These are phyloP conservation scores for Echinosphaeria canescens DNA, from an alignment of 2,329 filamentous ascomycete species.

Conservation along the genomic window DNA sequence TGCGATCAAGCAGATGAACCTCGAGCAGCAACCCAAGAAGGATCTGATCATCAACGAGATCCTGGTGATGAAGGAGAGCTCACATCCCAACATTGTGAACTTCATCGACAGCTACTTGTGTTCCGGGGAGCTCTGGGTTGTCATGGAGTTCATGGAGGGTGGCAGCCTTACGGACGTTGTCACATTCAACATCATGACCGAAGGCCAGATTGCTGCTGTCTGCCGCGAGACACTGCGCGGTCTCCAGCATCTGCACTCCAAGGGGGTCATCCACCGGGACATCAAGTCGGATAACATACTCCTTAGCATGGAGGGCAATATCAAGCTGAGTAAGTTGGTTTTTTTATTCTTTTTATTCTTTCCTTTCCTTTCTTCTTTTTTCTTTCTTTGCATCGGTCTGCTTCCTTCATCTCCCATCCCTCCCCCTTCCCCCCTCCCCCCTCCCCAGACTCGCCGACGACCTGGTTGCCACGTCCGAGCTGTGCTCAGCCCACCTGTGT, in stretches of 20 bases:
- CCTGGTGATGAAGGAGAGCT: slow-evolving; percentile 96
- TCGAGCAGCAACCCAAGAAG: slow-evolving; percentile 97
- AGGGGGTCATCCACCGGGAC: slow-evolving; percentile 94
- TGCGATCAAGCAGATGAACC: slow-evolving; percentile 98
- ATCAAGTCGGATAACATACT: slow-evolving; percentile 99
- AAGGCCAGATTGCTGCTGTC: slow-evolving; percentile 90
- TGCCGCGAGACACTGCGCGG: slow-evolving; percentile 85
- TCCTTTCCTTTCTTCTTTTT: not conserved
- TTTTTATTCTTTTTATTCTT: too few species aligned
- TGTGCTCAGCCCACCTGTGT: slow-evolving; percentile 4
- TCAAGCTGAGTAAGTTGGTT: slow-evolving; percentile 76
- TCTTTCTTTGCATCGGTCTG: not conserved
- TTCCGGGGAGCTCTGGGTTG: slow-evolving; percentile 83
- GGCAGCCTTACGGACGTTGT: slow-evolving; percentile 95
- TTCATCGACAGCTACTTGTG: slow-evolving; percentile 96
- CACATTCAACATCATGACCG: slow-evolving; percentile 98
- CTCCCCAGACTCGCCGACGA: not conserved
- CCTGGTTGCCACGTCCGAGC: slow-evolving; percentile 1
- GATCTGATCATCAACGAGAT: slow-evolving; percentile 99
- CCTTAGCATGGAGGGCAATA: slow-evolving; percentile 80
- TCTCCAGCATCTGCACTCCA: slow-evolving; percentile 87
- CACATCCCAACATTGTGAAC: slow-evolving; percentile 96
- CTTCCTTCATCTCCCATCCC: not conserved
- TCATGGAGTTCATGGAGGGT: slow-evolving; percentile 99
- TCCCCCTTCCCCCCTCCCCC: not conserved